Conservation (phyloP, 805 yeast genomes). For the Komagataella kurtzmanii region DNA sequence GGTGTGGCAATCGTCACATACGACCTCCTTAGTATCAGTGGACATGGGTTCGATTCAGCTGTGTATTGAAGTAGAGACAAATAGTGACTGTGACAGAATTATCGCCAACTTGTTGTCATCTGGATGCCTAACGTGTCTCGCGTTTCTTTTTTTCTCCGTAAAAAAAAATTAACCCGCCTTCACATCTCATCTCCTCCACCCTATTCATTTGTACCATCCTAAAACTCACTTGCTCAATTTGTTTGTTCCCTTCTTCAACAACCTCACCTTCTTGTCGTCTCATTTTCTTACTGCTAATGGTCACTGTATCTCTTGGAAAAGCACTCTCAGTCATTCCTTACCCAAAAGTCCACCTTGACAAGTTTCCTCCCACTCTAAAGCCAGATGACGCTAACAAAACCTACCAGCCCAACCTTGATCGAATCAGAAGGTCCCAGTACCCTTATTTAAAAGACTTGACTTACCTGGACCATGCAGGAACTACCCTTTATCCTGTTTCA, state of each 20-base stretch:
- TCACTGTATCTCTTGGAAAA: background rate
- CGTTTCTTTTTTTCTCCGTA: background rate
- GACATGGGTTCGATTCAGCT: background rate
- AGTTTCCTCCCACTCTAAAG: background rate
- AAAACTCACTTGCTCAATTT: background rate
- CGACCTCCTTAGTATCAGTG: background rate
- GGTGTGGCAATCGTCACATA: background rate
- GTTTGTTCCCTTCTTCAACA: background rate
- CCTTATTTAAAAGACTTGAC: background rate
- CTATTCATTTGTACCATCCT: background rate
- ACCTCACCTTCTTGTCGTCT: background rate
- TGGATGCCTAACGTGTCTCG: background rate
- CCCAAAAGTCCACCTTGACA: background rate
- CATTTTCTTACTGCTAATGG: background rate
- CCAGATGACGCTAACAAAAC: background rate
- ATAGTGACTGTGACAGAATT: background rate
- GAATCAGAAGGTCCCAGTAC: background rate
- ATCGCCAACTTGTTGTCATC: background rate
- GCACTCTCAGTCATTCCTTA: background rate
- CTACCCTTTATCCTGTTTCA: conserved; percentile 19
- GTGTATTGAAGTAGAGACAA: background rate
- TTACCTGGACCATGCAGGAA: conserved; percentile 31
- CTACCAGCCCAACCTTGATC: background rate
- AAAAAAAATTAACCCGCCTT: background rate
- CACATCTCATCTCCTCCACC: background rate